Base-by-base conservation (phyloP, 805 yeast genomes). In the Suhomyces xylopsoci region DNA sequence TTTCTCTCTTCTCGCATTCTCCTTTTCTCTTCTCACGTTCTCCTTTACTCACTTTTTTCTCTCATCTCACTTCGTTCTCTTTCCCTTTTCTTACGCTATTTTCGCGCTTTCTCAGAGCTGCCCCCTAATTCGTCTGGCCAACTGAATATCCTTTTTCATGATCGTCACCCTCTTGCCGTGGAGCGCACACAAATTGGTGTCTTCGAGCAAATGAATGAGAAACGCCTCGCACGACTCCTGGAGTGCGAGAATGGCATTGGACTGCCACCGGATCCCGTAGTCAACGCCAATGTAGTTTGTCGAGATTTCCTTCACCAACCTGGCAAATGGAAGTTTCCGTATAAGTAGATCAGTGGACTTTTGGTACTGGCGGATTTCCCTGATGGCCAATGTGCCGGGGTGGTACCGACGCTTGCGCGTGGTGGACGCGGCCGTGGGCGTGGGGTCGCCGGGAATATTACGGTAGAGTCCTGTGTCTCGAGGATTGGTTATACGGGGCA, bases 211-310 rank as follows among this genome's bases (percentile, higher is more conserved):
- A 50, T 87, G 87, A 10, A 87, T 85, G 55, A 88, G 66, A 56
- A 83, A 88, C 1, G 93, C 92, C 63, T 88, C 96, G 47, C 88
- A 79, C 1, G 93, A 93, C 63, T 88, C 96, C 63, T 88, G 96
- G 32, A 88, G 69, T 3, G 93, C 93, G 66, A 87, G 62, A 12
- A 88, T 77, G 1, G 93, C 94, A 64, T 85, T 81, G 22, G 87
- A 81, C 60, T 88, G 93, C 96, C 96, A 88, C 62, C 88, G 78
- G 47, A 85, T 74, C 2, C 83, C 84, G 49, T 81, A 79, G 46
- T 80, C 81, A 20, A 64, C 58, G 0, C 85, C 84, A 34, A 78
- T 72, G 55, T 76, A 82, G 53, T 78, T 80, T 49, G 83, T 83
- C 0, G 90, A 87, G 3, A 88, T 84, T 59, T 88, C 94, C 55